Evolutionary conservation across 257 asterid species (phyloP).

Genomic region (Galeopsis tetrahit): DNA sequence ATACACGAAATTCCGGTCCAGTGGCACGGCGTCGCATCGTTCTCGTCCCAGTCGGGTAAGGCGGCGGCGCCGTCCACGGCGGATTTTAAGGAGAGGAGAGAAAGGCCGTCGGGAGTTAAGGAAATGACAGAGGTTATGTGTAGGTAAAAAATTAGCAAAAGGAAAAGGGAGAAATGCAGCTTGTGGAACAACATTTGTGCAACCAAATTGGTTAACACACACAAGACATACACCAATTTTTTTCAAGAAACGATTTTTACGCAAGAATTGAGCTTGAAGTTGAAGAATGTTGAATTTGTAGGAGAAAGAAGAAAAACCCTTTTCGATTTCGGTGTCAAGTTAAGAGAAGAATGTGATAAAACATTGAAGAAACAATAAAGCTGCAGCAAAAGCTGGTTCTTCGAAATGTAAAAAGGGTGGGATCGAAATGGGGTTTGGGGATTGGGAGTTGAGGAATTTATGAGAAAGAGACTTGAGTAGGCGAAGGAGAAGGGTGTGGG

Average conservation of each 20-base stretch:
- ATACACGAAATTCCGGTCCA: conserved; percentile 90
- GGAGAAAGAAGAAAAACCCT: conserved; percentile 12
- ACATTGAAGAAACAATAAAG: conserved; percentile 8
- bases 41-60: conserved; percentile 77
- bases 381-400: background rate
- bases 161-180: conserved; percentile 34
- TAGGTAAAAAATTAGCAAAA: conserved; percentile 36
- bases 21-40: conserved; percentile 74
- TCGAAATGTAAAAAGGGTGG: conserved; percentile 17
- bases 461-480: conserved; percentile 57
- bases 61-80: conserved; percentile 64
- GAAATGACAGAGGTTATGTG: conserved; percentile 30
- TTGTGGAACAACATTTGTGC: conserved; percentile 40
- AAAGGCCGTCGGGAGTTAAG: conserved; percentile 70
- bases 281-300: conserved; percentile 16
- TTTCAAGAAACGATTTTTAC: background rate
- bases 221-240: conserved; percentile 14
- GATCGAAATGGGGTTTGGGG: conserved; percentile 41
- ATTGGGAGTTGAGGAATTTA: conserved; percentile 61
- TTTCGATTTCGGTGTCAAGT: conserved; percentile 5
- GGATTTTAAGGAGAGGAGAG: conserved; percentile 75
- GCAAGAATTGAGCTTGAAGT: background rate
- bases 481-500: conserved; percentile 43
- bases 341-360: conserved; percentile 11
- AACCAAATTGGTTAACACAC: conserved; percentile 14